Evolutionary conservation across 2,329 filamentous ascomycete species (phyloP).

Genomic region (Endothia cerciana): DNA sequence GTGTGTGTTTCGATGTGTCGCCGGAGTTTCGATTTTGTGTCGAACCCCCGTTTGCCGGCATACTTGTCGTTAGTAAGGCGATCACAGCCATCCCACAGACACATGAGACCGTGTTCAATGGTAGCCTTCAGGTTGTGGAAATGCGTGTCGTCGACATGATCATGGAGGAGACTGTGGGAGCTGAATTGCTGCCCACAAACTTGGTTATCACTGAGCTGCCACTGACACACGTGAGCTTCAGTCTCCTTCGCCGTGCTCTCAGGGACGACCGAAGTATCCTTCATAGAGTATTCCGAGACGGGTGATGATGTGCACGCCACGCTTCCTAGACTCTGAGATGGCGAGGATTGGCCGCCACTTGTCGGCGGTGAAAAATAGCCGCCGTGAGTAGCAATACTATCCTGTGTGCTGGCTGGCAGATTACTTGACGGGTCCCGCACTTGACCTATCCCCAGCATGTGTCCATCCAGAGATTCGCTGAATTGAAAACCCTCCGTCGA

Average conservation of each 20-base stretch:
- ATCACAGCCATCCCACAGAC: conserved; percentile 44
- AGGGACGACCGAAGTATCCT: conserved; percentile 4
- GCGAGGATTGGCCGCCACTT: background rate
- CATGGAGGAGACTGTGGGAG: conserved; percentile 26
- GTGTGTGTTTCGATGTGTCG: conserved; percentile 69
- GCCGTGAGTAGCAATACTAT: background rate
- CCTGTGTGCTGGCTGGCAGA: background rate
- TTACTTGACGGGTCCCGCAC: background rate
- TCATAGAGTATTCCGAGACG: conserved; percentile 3
- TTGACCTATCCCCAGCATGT: background rate
- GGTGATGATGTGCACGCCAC: conserved; percentile 3
- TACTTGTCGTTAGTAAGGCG: conserved; percentile 47
- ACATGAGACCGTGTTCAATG: conserved; percentile 24
- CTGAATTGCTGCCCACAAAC: conserved; percentile 22
- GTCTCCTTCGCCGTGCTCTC: conserved; percentile 5
- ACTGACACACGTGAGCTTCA: conserved; percentile 12
- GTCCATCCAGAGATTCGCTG: background rate
- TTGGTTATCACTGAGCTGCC: conserved; percentile 4
- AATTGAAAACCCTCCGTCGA: background rate
- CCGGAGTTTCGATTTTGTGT: conserved; percentile 65
- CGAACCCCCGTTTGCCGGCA: conserved; percentile 53
- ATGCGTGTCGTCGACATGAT: conserved; percentile 27
- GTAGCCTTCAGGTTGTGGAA: conserved; percentile 20
- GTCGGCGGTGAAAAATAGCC: background rate
- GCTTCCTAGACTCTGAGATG: background rate